These are phyloP conservation scores for Huntiella abstrusa DNA, from an alignment of 2,329 filamentous ascomycete species.

Conservation along the genomic window DNA sequence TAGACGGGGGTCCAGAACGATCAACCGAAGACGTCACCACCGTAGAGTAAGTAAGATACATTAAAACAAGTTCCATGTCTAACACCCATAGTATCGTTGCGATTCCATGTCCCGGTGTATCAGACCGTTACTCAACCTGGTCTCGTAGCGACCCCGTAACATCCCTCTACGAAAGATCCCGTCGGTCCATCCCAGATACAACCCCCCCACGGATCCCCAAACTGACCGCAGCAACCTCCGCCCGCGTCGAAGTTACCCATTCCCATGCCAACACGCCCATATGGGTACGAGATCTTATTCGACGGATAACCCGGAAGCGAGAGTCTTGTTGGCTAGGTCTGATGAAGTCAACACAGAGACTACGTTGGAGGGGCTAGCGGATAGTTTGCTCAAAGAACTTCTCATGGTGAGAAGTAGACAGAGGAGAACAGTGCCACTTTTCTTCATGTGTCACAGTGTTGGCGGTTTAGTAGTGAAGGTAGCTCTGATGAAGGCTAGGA, in stretches of 20 bases:
- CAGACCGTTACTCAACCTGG: constrained; percentile 32
- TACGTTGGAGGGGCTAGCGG: constrained; percentile 26
- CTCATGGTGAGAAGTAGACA: constrained; percentile 20
- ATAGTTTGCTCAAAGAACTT: constrained; percentile 28
- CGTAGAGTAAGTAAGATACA: constrained; percentile 2
- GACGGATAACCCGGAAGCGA: constrained; percentile 27
- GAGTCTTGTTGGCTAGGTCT: constrained; percentile 34
- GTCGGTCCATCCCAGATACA: constrained; percentile 24
- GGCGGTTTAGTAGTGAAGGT: constrained; percentile 41
- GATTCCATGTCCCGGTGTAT: constrained; percentile 33
- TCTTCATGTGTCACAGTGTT: constrained; percentile 43
- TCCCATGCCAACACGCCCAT: constrained; percentile 21
- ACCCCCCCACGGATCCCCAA: constrained; percentile 12
- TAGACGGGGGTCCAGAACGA: constrained; percentile 3
- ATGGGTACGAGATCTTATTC: constrained; percentile 35
- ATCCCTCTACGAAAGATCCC: constrained; percentile 20
- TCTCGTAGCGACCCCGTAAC: constrained; percentile 22
- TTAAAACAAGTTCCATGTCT: not conserved
- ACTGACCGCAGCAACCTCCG: constrained; percentile 16
- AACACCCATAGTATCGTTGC: constrained; percentile 22
- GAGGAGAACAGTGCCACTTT: constrained; percentile 22
- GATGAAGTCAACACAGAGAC: constrained; percentile 23
- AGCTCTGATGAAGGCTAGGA: constrained; percentile 30
- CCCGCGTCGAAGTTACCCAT: constrained; percentile 13
- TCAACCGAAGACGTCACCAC: not conserved